Base-by-base conservation (phyloP, 352 stramenopile genomes). In the Pythium oligandrum region DNA sequence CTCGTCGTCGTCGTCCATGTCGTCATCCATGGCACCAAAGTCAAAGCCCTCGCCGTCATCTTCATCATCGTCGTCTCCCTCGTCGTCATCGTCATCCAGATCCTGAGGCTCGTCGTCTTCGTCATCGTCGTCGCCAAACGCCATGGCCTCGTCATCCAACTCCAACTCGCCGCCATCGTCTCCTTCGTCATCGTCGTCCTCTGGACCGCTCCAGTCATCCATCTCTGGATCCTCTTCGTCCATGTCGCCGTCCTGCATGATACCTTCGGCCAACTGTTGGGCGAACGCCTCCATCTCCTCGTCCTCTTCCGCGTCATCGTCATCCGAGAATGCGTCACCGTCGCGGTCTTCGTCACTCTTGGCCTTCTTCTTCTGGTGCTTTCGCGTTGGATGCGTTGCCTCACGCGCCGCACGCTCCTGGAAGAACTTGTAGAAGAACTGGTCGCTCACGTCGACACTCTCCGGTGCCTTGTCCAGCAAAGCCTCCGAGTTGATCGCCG, bases 351-450 rank as follows among this genome's bases (percentile, higher is more conserved):
- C 61, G 3, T 74, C 75, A 40, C 48, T 63, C 26, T 50, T 56
- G 10, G 6, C 48, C 52, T 71, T 71, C 57, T 75, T 84, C 44
- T 65, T 65, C 48, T 70, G 70, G 39, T 65, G 33, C 47, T 66
- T 64, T 31, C 70, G 66, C 55, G 55, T 68, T 44, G 64, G 40
- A 47, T 71, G 50, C 47, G 57, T 33, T 38, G 63, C 66, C 44
- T 92, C 75, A 1, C 73, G 71, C 39, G 80, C 59, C 17, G 75
- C 82, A 32, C 87, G 78, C 55, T 93, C 83, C 51, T 93, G 81
- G 66, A 97, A 97, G 53, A 96, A 98, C 63, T 96, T 96, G 75
- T 97, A 94, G 57, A 97, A 97, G 73, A 98, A 97, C 32, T 83
- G 66, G 58, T 97, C 87, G 37, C 81, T 92, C 34, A 70, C 80